These are phyloP conservation scores for Boletus smithii DNA, from an alignment of 1,284 basidiomycete genomes.

Conservation along the genomic window DNA sequence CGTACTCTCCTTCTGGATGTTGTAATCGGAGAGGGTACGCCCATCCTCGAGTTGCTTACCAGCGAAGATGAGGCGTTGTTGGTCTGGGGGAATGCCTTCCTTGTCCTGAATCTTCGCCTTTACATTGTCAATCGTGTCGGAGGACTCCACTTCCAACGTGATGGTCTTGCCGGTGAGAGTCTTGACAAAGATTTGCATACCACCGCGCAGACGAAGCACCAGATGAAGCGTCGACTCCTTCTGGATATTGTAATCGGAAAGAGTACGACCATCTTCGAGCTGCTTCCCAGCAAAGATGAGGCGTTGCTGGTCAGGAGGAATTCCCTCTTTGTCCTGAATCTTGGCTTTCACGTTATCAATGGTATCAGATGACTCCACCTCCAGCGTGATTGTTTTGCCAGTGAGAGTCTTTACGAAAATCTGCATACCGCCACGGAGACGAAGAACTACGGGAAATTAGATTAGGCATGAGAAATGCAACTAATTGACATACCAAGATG, in stretches of 20 bases:
- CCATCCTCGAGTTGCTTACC: slow-evolving; percentile 74
- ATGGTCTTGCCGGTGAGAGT: slow-evolving; percentile 78
- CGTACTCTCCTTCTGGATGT: slow-evolving; percentile 70
- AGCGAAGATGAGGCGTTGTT: slow-evolving; percentile 75
- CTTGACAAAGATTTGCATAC: slow-evolving; percentile 72
- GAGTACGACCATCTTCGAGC: slow-evolving; percentile 72
- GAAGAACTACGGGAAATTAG: slow-evolving; percentile 44
- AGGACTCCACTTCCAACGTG: slow-evolving; percentile 75
- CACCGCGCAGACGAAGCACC: slow-evolving; percentile 49
- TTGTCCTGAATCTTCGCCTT: slow-evolving; percentile 77
- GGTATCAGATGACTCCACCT: slow-evolving; percentile 87
- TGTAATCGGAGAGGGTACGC: slow-evolving; percentile 63
- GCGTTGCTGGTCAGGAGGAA: slow-evolving; percentile 82
- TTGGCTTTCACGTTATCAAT: slow-evolving; percentile 87
- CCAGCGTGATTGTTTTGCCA: slow-evolving; percentile 84
- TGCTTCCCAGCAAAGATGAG: slow-evolving; percentile 85
- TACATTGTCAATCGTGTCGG: slow-evolving; percentile 74
- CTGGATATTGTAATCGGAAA: slow-evolving; percentile 78
- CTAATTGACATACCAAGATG: slow-evolving; percentile 43
- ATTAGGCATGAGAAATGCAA: rapidly evolving
- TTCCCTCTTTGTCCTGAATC: slow-evolving; percentile 84
- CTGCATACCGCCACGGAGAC: slow-evolving; percentile 72
- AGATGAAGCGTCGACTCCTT: slow-evolving; percentile 65
- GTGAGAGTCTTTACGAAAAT: slow-evolving; percentile 75
- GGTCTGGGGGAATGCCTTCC: slow-evolving; percentile 69